A percentile compares a stretch with the other conserved stretches of the same genome.
These are phyloP conservation scores for Sarocladiaceae sp. DNA, from an alignment of 2,329 filamentous ascomycete species.

Conservation along the genomic window DNA sequence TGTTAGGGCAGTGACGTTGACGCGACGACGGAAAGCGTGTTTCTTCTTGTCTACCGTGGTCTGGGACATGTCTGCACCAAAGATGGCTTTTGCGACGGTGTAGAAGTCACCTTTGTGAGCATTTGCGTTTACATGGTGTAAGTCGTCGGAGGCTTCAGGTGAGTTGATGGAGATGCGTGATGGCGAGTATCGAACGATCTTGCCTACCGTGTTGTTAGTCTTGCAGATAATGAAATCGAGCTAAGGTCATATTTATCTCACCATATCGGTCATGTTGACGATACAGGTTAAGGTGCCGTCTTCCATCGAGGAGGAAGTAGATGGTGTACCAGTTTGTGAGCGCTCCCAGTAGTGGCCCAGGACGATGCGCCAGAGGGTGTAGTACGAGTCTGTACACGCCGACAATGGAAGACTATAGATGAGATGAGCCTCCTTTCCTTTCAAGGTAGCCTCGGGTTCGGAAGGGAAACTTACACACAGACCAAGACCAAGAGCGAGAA, in stretches of 20 bases:
- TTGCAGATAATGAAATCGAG: background rate
- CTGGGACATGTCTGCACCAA: constrained; percentile 14
- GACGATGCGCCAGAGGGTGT: constrained; percentile 1
- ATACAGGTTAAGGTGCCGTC: background rate
- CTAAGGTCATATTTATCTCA: background rate
- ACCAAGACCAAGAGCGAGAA: too few species aligned
- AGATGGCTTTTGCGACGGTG: constrained; percentile 5
- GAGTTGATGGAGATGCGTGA: background rate
- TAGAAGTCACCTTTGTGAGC: background rate
- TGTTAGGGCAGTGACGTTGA: constrained; percentile 12
- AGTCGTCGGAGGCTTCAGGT: background rate
- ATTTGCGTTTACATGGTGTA: constrained; percentile 3
- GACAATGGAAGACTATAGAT: background rate
- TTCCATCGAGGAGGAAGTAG: background rate
- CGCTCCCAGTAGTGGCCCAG: background rate
- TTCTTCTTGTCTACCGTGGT: constrained; percentile 12
- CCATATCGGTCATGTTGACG: background rate
- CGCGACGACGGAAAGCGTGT: constrained; percentile 12
- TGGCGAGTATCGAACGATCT: background rate
- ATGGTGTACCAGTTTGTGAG: constrained; percentile 2
- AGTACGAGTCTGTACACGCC: background rate
- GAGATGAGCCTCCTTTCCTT: too few species aligned
- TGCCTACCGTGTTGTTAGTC: background rate
- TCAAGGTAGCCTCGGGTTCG: too few species aligned
- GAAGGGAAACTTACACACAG: too few species aligned